A percentile compares a stretch with the other conserved stretches of the same genome.
Conservation (phyloP, 306 rosid species). For the Nissolia schottii region DNA sequence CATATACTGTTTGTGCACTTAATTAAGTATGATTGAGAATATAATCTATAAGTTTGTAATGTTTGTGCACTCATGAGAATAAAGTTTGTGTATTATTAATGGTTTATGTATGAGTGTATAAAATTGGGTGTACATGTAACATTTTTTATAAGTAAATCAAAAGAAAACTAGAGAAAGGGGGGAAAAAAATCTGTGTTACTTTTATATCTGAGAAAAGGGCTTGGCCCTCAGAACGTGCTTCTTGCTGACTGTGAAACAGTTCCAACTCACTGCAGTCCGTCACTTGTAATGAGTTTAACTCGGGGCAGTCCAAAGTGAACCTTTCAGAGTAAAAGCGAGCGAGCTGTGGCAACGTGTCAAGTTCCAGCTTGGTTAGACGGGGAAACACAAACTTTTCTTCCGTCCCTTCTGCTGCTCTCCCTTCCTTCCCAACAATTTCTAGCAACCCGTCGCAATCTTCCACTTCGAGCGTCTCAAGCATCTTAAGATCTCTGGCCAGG, state of each 20-base stretch:
- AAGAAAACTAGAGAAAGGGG: too few species aligned
- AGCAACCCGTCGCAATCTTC: background rate
- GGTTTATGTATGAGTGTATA: too few species aligned
- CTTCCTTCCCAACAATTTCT: conserved; percentile 2
- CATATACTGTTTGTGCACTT: too few species aligned
- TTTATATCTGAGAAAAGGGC: background rate
- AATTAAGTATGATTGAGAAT: too few species aligned
- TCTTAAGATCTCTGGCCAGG: background rate
- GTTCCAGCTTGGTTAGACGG: background rate
- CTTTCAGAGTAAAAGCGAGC: background rate
- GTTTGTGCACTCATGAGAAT: too few species aligned
- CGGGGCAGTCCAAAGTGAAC: background rate
- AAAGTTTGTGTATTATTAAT: too few species aligned
- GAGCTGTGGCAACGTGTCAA: background rate
- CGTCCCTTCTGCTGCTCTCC: background rate
- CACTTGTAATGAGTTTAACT: fast-evolving
- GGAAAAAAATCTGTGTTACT: background rate
- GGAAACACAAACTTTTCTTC: conserved; percentile 3
- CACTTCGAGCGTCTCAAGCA: background rate
- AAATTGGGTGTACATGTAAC: too few species aligned
- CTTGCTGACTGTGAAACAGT: background rate
- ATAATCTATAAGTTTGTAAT: too few species aligned
- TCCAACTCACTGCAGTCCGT: background rate
- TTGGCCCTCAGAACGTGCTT: background rate
- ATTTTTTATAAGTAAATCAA: too few species aligned